phyloP scores from a whole-genome alignment of 129 eudicot genomes.

The Flaveria brownii region DNA sequence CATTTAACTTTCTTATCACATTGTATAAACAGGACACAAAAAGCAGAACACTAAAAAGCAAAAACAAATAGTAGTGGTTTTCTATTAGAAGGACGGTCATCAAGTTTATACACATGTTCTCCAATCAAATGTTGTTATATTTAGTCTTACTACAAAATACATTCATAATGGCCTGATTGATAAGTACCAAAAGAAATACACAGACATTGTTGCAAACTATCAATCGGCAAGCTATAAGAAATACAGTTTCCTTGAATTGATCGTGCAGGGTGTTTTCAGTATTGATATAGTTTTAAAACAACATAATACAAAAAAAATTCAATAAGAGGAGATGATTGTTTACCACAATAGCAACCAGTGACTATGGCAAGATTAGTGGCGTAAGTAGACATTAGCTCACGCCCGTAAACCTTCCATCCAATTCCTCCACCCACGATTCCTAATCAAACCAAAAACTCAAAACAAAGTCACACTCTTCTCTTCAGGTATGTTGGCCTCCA shows the following conservation, averaged over 20 bases:
- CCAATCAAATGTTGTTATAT: neutral
- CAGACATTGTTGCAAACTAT: neutral
- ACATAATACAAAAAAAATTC: neutral
- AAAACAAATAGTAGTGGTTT: neutral
- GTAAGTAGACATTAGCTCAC: constrained; percentile 67
- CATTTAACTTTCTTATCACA: neutral
- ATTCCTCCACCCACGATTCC: constrained; percentile 78
- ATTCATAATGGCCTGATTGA: neutral
- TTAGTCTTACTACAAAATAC: neutral
- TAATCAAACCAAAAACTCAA: constrained; percentile 30
- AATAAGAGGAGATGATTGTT: constrained; percentile 18
- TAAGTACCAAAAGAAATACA: neutral
- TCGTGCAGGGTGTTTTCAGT: neutral
- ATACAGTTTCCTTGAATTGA: neutral
- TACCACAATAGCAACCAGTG: constrained; percentile 91
- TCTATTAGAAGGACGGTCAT: neutral
- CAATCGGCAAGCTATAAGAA: neutral
- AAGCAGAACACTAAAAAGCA: neutral
- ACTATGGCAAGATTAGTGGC: constrained; percentile 89
- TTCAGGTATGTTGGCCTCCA: constrained; percentile 1
- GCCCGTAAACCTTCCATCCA: constrained; percentile 72
- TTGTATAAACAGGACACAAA: neutral
- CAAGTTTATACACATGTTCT: neutral
- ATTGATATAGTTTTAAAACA: neutral
- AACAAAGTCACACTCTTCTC: neutral